phyloP scores from a whole-genome alignment of 495 filamentous ascomycete species.

The Aspergillus sclerotioniger region DNA sequence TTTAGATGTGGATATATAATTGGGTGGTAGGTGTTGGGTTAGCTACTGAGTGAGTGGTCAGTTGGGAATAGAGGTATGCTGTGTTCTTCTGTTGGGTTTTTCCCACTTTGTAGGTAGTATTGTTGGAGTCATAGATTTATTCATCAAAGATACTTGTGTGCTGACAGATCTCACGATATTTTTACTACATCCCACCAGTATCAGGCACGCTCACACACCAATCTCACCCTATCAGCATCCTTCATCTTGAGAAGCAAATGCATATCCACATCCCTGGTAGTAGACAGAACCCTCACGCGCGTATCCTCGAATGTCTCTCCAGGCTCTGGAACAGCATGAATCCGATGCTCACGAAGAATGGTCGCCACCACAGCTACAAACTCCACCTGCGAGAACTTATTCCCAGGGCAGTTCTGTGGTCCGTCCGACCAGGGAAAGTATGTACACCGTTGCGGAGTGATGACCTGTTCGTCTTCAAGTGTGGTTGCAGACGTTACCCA shows the following conservation, averaged over 20 bases:
- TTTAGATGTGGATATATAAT: no score
- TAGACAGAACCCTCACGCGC: not conserved
- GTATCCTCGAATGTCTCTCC: not conserved
- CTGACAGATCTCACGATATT: no score
- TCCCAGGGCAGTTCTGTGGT: slow-evolving; percentile 1
- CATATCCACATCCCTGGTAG: not conserved
- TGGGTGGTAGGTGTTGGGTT: no score
- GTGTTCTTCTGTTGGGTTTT: no score
- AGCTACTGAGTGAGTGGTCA: no score
- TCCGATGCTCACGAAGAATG: not conserved
- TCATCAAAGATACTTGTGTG: no score
- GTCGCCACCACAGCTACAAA: slow-evolving; percentile 2
- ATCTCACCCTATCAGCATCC: slow-evolving; percentile 19
- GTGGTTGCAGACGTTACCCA: not conserved
- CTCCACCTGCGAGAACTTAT: slow-evolving; percentile 10
- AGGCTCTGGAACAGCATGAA: not conserved
- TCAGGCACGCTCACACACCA: not conserved
- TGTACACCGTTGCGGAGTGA: not conserved
- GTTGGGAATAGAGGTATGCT: no score
- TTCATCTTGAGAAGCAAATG: slow-evolving; percentile 2
- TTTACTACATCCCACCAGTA: no score
- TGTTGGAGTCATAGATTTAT: no score
- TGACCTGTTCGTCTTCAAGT: not conserved
- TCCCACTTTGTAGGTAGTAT: no score
- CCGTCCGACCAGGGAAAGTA: slow-evolving; percentile 9